Base-by-base conservation (phyloP, 768 basidiomycete genomes). In the Auriscalpium vulgare region DNA sequence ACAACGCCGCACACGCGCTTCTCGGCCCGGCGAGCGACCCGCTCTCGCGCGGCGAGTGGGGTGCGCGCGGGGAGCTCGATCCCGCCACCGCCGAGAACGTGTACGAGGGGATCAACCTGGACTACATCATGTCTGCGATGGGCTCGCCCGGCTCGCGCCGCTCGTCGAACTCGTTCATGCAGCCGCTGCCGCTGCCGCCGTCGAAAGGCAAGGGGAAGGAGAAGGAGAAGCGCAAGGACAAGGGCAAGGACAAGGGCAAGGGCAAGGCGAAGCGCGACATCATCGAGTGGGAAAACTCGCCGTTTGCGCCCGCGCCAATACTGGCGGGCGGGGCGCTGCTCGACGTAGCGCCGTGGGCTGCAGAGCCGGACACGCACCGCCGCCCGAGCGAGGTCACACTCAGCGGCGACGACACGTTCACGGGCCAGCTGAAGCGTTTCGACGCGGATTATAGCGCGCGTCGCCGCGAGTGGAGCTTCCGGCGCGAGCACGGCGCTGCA, bases 391-490 rank as follows among this genome's bases (percentile, higher is more conserved):
- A 23, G 53, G 19, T 48, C 11, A 54, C 53, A 13, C 16, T 54
- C 10, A 37, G 53, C 53, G 67, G 37, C 8, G 75, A 75, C 47
- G 76, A 78, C 56, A 57, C 71, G 4, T 78, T 78, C 60, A 63
- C 60, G 34, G 63, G 56, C 40, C 65, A 74, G 50, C 49, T 78
- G 34, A 67, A 66, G 23, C 63, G 61, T 53, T n/a, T 65, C 44
- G 81, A 78, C 47, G 69, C 71, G 17, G 71, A 65, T 17, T 82
- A 80, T 50, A 65, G 66, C 9, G 65, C 72, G 51, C 68, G 75
- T 47, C 68, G 71, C 17, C 51, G 47, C 38, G 75, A 77, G 55
- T 88, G 87, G 87, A 78, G 73, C 16, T 85, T 87, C 66, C 72
- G 69, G 58, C 75, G 65, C 64, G 50, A 48, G 45, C 37, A 47